Percentiles rank a stretch among this genome's conserved stretches.
Conservation (phyloP, 768 basidiomycete species). For the Dacryopinax primogenitus region DNA sequence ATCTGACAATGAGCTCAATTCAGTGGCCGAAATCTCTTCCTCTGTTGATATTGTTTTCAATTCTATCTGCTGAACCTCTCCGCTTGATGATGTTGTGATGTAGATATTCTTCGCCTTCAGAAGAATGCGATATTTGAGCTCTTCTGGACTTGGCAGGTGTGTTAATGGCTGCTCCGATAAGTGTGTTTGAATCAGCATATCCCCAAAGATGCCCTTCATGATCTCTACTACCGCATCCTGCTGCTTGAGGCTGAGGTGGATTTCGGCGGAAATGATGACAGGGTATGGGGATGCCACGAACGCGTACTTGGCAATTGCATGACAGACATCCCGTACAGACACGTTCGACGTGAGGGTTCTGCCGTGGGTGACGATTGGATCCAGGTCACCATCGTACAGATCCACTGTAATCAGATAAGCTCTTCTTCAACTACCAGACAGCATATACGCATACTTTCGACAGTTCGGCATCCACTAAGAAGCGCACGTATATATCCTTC, state of each 20-base stretch:
- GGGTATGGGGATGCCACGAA: constrained; percentile 87
- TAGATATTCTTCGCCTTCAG: constrained; percentile 48
- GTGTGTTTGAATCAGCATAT: constrained; percentile 37
- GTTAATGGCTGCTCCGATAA: constrained; percentile 31
- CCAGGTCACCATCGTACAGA: constrained; percentile 74
- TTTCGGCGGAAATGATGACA: constrained; percentile 83
- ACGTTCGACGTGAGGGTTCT: constrained; percentile 79
- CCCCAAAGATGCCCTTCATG: constrained; percentile 51
- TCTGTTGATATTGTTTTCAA: neutral
- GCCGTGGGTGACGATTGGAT: constrained; percentile 81
- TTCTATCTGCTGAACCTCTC: neutral
- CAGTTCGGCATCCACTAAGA: constrained; percentile 80
- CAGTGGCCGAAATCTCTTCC: neutral
- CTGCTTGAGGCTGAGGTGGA: constrained; percentile 67
- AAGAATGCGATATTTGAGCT: constrained; percentile 62
- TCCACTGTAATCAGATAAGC: constrained; percentile 49
- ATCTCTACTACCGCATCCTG: constrained; percentile 70
- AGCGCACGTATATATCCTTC: constrained; percentile 90
- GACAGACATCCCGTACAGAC: constrained; percentile 63
- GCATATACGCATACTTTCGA: constrained; percentile 53
- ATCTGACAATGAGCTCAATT: neutral
- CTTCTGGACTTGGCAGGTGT: constrained; percentile 71
- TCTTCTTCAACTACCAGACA: neutral
- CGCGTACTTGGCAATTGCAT: constrained; percentile 76
- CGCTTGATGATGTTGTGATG: neutral